These are phyloP conservation scores for Nyctanthes arbortristis DNA, from an alignment of 257 asterid species.

Conservation along the genomic window DNA sequence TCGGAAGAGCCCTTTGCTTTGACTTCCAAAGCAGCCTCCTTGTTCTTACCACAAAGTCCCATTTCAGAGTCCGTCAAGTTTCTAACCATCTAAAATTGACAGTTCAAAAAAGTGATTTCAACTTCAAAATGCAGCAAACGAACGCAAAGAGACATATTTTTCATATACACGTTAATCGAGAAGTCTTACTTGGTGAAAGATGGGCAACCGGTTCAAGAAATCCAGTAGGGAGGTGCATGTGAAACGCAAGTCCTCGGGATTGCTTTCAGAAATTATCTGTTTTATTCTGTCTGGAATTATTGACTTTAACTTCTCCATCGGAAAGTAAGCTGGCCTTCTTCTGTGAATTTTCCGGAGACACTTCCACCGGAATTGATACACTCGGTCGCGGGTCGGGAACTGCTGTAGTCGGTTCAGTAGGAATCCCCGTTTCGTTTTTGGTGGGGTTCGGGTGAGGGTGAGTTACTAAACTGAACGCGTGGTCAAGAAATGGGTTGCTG, in stretches of 20 bases:
- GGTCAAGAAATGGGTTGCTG: too few species aligned
- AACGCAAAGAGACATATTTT: not conserved
- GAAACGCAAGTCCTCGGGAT: slow-evolving; percentile 43
- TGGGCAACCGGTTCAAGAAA: slow-evolving; percentile 57
- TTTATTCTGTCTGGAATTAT: slow-evolving; percentile 57
- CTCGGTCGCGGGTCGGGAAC: too few species aligned
- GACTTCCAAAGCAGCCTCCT: slow-evolving; percentile 64
- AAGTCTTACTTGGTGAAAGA: slow-evolving; percentile 62
- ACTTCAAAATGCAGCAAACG: not conserved
- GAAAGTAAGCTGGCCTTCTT: not conserved
- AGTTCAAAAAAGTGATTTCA: not conserved
- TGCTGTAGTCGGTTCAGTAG: too few species aligned
- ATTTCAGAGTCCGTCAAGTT: slow-evolving; percentile 70
- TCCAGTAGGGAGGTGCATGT: slow-evolving; percentile 71
- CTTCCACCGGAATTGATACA: too few species aligned
- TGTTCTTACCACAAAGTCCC: slow-evolving; percentile 71
- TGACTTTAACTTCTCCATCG: slow-evolving; percentile 87
- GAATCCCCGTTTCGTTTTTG: too few species aligned
- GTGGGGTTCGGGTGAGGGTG: too few species aligned
- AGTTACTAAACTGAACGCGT: too few species aligned
- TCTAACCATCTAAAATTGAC: slow-evolving; percentile 52
- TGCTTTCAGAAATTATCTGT: slow-evolving; percentile 48
- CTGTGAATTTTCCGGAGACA: too few species aligned
- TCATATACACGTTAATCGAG: not conserved
- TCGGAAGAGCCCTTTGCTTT: slow-evolving; percentile 78